Evolutionary conservation across 768 basidiomycete species (phyloP), one percentile per base, ranked within the genome.

Genomic region (Lentinula edodes): DNA sequence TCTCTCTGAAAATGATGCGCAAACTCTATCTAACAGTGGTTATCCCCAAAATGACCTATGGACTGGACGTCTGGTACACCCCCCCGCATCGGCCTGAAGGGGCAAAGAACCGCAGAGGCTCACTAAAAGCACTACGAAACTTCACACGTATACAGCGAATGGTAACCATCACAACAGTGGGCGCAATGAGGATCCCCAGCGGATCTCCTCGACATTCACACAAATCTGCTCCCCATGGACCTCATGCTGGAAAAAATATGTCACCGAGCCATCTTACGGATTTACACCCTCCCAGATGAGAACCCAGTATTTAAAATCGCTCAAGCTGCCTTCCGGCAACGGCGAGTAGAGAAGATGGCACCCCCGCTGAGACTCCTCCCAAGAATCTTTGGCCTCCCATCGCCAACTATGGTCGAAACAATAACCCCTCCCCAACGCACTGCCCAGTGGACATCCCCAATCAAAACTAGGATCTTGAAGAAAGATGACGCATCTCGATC

Each of bases 311-410:
- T 42, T 38, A 6, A 20, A 0, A 16, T 39, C 9, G 39, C 64
- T 1, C 10, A n/a, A 1, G 8, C 20, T 2, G 15, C 52, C 10
- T 42, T 52, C 10, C 13, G 38, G 1, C 34, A 54, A 23, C 32
- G 8, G 4, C n/a, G 52, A 13, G 32, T 65, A 4, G 6, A 36
- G 7, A 46, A 58, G 20, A 53, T 60, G 42, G 13, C 54, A 7
- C 57, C 68, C 0, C 62, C 68, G 0, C 58, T 69, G 9, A 66
- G 65, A 28, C 10, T 63, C 12, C 57, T 68, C 20, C 38, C 8
- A 35, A 58, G 10, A 4, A 63, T 36, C 6, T 54, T 6, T 53
- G 15, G 10, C 20, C n/a, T 38, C n/a, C 16, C 39, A n/a, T 16
- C 55, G 6, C 55, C 55, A 39, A 5, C 1, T 2, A 5, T 4